Conservation (phyloP, 495 filamentous ascomycete species). For the Cudoniella acicularis region DNA sequence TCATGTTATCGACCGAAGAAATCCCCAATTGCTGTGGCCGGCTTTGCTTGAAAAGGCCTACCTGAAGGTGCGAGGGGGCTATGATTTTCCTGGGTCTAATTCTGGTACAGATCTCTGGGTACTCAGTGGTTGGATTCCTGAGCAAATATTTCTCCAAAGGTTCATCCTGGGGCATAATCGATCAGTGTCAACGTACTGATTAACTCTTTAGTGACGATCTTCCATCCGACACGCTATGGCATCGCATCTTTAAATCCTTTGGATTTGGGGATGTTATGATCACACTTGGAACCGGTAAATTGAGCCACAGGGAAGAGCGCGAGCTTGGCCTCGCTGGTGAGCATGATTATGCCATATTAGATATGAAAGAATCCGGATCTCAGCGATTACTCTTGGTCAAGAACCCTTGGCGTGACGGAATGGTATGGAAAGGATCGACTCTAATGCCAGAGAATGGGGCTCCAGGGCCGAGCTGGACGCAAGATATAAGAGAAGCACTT, state of each 20-base stretch:
- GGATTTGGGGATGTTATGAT: conserved; percentile 77
- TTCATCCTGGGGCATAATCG: conserved; percentile 20
- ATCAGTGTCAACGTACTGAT: conserved; percentile 1
- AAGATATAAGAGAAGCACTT: conserved; percentile 14
- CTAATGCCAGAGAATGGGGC: neutral
- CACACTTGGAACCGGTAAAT: conserved; percentile 83
- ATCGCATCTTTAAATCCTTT: conserved; percentile 69
- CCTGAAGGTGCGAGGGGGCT: conserved; percentile 92
- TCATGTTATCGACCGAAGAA: conserved; percentile 84
- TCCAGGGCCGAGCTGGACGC: conserved; percentile 5
- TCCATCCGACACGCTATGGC: conserved; percentile 72
- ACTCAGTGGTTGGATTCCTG: conserved; percentile 92
- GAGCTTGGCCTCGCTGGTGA: conserved; percentile 78
- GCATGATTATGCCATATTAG: conserved; percentile 91
- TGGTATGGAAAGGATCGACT: conserved; percentile 55
- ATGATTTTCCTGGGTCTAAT: conserved; percentile 98
- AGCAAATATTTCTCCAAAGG: conserved; percentile 87
- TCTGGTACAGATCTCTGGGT: conserved; percentile 91
- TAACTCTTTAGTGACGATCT: conserved; percentile 55
- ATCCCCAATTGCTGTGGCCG: conserved; percentile 79
- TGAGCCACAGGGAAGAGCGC: conserved; percentile 68
- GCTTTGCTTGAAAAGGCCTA: conserved; percentile 96
- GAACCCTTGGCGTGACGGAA: conserved; percentile 90
- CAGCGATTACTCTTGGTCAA: conserved; percentile 76
- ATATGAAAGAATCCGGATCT: conserved; percentile 64